A percentile compares a stretch with the other conserved stretches of the same genome.
Evolutionary conservation across 306 rosid genomes (phyloP).

Genomic region (Amphicarpaea edgeworthii): DNA sequence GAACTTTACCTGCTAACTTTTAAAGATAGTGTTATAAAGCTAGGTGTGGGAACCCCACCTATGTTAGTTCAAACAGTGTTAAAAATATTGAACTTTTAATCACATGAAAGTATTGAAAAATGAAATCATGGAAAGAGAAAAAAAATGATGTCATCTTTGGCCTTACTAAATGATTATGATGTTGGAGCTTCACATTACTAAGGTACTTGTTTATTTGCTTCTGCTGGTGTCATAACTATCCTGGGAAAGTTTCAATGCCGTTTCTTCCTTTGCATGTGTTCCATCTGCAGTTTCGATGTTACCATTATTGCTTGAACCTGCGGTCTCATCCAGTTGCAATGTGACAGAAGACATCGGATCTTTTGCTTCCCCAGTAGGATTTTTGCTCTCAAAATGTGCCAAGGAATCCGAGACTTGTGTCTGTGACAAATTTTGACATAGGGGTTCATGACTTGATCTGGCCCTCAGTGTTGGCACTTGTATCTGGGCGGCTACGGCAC

Average conservation of each 20-base stretch:
- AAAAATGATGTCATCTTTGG: not conserved
- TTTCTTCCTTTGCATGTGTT: slow-evolving; percentile 4
- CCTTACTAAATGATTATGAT: slow-evolving; percentile 22
- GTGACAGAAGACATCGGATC: not conserved
- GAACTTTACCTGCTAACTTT: not conserved
- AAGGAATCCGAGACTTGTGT: slow-evolving; percentile 11
- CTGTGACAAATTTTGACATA: not conserved
- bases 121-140: not conserved
- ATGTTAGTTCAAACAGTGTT: not conserved
- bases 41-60: not conserved
- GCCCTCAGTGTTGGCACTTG: slow-evolving; percentile 8
- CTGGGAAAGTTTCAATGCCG: too few species aligned
- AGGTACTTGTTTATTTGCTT: slow-evolving; percentile 27
- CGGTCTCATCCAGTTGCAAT: not conserved
- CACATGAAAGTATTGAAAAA: not conserved
- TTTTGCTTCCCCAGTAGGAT: slow-evolving; percentile 7
- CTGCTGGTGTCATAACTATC: not conserved
- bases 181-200: slow-evolving; percentile 22
- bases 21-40: not conserved
- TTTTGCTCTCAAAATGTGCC: not conserved
- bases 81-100: not conserved
- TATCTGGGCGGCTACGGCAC: slow-evolving; percentile 15
- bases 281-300: slow-evolving; percentile 8
- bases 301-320: not conserved
- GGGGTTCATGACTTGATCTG: slow-evolving; percentile 28